phyloP scores from a whole-genome alignment of 768 basidiomycete genomes.

The Kwoniella europaea region DNA sequence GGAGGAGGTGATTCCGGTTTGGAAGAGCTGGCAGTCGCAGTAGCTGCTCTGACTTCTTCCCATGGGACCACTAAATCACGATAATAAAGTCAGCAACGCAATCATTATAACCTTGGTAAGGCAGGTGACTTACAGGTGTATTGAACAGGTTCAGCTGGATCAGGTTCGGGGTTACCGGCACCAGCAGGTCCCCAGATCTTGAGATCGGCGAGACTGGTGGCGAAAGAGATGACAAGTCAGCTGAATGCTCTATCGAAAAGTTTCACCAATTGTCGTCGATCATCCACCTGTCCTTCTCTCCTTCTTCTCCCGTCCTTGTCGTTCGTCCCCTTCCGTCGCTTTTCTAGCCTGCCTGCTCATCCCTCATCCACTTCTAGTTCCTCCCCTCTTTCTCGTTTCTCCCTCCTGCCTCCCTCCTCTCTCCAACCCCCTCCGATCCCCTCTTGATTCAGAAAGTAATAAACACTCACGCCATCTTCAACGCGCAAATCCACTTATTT shows the following conservation, averaged over 20 bases:
- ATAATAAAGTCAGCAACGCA: not conserved
- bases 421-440: not conserved
- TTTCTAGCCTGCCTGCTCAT: too few species aligned
- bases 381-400: not conserved
- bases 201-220: slow-evolving; percentile 61
- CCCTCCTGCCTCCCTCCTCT: not conserved
- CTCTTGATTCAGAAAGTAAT: not conserved
- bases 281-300: not conserved
- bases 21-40: slow-evolving; percentile 38
- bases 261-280: not conserved
- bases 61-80: slow-evolving; percentile 67
- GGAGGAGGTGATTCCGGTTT: slow-evolving; percentile 56
- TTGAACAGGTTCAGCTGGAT: slow-evolving; percentile 64
- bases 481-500: slow-evolving; percentile 89
- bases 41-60: slow-evolving; percentile 63
- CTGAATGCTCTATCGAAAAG: not conserved
- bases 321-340: not conserved
- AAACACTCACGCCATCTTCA: slow-evolving; percentile 69
- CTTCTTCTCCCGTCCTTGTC: not conserved
- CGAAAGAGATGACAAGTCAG: not conserved
- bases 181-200: slow-evolving; percentile 67
- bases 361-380: not conserved
- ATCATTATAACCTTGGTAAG: not conserved
- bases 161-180: slow-evolving; percentile 57
- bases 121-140: slow-evolving; percentile 62